Base-by-base conservation (phyloP, 345 rosid genomes). In the Acer campestre region DNA sequence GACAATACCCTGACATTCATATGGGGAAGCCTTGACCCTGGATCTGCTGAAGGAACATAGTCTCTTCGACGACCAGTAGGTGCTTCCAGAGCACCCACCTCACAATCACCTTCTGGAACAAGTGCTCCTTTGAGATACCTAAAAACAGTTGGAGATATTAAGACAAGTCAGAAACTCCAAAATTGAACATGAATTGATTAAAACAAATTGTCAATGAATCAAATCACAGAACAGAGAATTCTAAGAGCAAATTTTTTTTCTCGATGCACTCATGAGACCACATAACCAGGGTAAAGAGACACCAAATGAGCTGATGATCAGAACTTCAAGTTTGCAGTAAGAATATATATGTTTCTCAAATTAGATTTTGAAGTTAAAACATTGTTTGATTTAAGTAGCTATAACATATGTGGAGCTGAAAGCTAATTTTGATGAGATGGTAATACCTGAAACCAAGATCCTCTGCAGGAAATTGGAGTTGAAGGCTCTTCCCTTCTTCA, bases 391-490 rank as follows among this genome's bases (percentile, higher is more conserved):
- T 42, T 20, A 38, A 67, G 64, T n/a, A 63, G 49, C 67, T 48
- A 67, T 44, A 25, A 38, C 12, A 3, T 16, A 20, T 29, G 25
- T 62, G 23, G 55, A 58, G 56, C 53, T 61, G n/a, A 71, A 53
- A 51, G 7, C 49, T 44, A 35, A 67, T 9, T 74, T 9, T 18
- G 61, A 65, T 17, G 35, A 76, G n/a, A 17, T 55, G 77, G 68
- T 20, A 55, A 79, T 86, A 95, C 99, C 98, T 91, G 88, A 96
- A 94, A 76, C 98, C 98, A 78, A 96, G 98, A 89, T 96, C 99
- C 87, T 96, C 99, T 20, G 99, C 98, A 83, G 97, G 99, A 84
- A 96, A 94, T 80, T 96, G 98, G 68, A 94, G 90, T 76, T 91
- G 98, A 76, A 94, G 99, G 83, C 97, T 94, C 80, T 90, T 94